Percentiles rank a stretch among this genome's conserved stretches.
These are phyloP conservation scores for Albizia julibrissin DNA, from an alignment of 306 rosid genomes.

Conservation along the genomic window DNA sequence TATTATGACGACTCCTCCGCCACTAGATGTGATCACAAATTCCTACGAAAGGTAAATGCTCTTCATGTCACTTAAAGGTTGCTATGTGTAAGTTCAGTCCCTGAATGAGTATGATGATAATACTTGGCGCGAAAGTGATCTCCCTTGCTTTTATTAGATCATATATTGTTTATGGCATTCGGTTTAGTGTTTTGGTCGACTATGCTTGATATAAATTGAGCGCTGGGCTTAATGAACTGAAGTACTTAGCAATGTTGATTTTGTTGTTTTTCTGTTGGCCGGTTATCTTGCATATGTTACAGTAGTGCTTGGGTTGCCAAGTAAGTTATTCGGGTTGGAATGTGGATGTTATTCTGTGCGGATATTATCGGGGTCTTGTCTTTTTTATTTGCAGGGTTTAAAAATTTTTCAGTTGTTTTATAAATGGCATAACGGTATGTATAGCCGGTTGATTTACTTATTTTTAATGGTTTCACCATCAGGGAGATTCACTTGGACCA, in stretches of 20 bases:
- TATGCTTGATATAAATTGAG: neutral
- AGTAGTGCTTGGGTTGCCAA: neutral
- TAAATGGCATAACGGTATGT: neutral
- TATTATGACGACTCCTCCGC: slow-evolving; percentile 41
- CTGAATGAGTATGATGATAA: neutral
- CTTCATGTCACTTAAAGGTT: neutral
- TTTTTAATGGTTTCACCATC: slow-evolving; percentile 44
- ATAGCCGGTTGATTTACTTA: neutral
- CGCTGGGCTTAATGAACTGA: neutral
- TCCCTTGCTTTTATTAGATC: neutral
- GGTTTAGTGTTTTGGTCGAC: neutral
- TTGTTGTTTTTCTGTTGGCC: neutral
- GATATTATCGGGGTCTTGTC: neutral
- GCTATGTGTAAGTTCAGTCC: neutral
- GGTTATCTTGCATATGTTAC: neutral
- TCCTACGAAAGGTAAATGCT: slow-evolving; percentile 52
- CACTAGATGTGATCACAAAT: slow-evolving; percentile 46
- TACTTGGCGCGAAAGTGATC: neutral
- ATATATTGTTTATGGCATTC: neutral
- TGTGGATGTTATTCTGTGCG: neutral
- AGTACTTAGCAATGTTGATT: neutral
- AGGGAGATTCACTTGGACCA: slow-evolving; percentile 71
- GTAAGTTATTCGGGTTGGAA: slow-evolving; percentile 11
- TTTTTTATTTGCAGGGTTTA: neutral
- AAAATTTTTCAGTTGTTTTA: neutral